Conservation (phyloP, 306 rosid species). For the Potentilla sterilis region DNA sequence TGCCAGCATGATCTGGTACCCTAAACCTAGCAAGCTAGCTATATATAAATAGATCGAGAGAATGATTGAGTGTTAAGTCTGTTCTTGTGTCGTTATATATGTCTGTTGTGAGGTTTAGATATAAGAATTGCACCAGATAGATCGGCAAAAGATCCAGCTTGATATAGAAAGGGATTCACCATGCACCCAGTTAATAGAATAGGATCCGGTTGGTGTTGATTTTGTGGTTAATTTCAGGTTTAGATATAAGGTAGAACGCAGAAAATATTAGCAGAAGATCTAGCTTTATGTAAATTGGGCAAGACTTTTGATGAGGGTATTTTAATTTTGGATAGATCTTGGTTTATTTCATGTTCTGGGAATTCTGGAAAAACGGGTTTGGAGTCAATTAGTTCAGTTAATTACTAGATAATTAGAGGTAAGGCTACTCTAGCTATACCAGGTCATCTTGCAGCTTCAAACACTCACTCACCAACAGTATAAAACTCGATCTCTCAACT, state of each 20-base stretch:
- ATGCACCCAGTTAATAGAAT: background rate
- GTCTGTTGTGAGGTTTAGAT: background rate
- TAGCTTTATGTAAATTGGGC: background rate
- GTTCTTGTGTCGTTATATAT: background rate
- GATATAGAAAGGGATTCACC: background rate
- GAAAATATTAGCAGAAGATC: background rate
- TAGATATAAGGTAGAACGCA: background rate
- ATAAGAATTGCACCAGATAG: background rate
- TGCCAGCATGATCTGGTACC: constrained; percentile 99
- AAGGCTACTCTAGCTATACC: constrained; percentile 34
- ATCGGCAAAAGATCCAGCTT: background rate
- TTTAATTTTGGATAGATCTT: constrained; percentile 4
- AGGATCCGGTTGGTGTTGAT: background rate
- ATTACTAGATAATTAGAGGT: constrained; percentile 3
- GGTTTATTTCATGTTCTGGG: background rate
- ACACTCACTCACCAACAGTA: constrained; percentile 75
- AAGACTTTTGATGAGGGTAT: background rate
- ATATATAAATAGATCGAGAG: background rate
- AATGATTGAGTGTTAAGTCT: background rate
- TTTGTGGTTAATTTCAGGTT: background rate
- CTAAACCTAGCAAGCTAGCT: background rate
- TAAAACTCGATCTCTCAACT: constrained; percentile 1
- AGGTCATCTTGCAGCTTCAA: constrained; percentile 99
- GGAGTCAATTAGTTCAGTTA: background rate
- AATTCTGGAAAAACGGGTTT: background rate